These are phyloP conservation scores for Neofusicoccum sp. DNA, from an alignment of 2,329 filamentous ascomycete genomes.

Conservation along the genomic window DNA sequence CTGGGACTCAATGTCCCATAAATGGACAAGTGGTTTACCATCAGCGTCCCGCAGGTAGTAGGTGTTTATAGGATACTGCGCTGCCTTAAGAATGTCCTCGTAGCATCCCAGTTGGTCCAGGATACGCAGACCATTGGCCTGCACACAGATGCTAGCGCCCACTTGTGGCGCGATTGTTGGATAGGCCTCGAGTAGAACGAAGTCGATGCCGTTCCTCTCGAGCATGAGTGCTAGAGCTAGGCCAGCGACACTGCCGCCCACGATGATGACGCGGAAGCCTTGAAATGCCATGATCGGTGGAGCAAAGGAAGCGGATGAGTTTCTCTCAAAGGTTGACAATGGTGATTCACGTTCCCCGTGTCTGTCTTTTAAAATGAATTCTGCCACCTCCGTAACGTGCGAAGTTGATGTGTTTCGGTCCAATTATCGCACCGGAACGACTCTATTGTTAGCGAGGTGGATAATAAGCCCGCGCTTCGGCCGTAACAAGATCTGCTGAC, in stretches of 20 bases:
- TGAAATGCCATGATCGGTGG: neutral
- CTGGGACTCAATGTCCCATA: neutral
- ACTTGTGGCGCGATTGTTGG: conserved; percentile 25
- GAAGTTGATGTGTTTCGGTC: no score
- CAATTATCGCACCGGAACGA: no score
- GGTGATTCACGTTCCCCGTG: no score
- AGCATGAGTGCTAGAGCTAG: conserved; percentile 2
- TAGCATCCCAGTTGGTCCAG: conserved; percentile 31
- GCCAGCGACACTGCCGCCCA: conserved; percentile 4
- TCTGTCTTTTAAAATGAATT: no score
- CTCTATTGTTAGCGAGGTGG: no score
- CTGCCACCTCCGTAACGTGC: no score
- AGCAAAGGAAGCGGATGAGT: no score
- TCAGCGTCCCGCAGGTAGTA: neutral
- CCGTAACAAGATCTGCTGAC: no score
- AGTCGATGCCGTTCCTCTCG: conserved; percentile 1
- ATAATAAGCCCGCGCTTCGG: no score
- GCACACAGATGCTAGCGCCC: conserved; percentile 27
- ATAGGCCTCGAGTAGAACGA: conserved; percentile 26
- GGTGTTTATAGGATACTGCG: neutral
- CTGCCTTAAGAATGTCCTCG: neutral
- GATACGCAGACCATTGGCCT: conserved; percentile 26
- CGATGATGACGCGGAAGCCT: conserved; percentile 6
- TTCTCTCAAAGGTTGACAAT: no score
- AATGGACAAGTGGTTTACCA: neutral